phyloP scores from a whole-genome alignment of 2,329 filamentous ascomycete genomes.

The Nigrospora sphaerica region DNA sequence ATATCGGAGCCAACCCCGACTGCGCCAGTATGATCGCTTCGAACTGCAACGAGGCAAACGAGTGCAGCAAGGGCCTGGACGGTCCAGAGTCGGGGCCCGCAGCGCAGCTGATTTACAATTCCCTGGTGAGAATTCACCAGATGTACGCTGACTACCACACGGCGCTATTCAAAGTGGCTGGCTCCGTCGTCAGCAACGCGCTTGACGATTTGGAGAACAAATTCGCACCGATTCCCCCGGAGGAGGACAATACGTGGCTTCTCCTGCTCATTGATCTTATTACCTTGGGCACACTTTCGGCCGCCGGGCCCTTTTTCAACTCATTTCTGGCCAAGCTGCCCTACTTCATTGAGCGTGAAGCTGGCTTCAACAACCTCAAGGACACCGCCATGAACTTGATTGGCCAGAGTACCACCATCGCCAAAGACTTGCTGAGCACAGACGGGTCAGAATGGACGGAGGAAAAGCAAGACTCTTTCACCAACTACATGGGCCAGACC shows the following conservation, averaged over 20 bases:
- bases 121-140: conserved; percentile 6
- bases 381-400: conserved; percentile 17
- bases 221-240: conserved; percentile 18
- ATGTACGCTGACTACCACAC: conserved; percentile 9
- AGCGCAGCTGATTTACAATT: conserved; percentile 10
- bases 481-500: conserved; percentile 17
- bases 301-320: conserved; percentile 19
- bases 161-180: conserved; percentile 8
- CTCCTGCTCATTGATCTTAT: conserved; percentile 19
- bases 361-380: conserved; percentile 13
- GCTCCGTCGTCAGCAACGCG: conserved; percentile 8
- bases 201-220: conserved; percentile 14
- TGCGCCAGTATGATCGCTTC: too few species aligned
- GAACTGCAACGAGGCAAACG: conserved; percentile 3
- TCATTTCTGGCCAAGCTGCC: conserved; percentile 12
- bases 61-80: neutral
- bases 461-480: conserved; percentile 15
- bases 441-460: conserved; percentile 14
- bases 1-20: too few species aligned
- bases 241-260: conserved; percentile 14
- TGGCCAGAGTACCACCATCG: conserved; percentile 14
- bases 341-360: conserved; percentile 5
- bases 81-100: conserved; percentile 6
- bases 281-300: conserved; percentile 14
- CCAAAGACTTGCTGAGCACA: conserved; percentile 14